phyloP scores from a whole-genome alignment of 2,329 filamentous ascomycete genomes.

The Cercospora zeina region DNA sequence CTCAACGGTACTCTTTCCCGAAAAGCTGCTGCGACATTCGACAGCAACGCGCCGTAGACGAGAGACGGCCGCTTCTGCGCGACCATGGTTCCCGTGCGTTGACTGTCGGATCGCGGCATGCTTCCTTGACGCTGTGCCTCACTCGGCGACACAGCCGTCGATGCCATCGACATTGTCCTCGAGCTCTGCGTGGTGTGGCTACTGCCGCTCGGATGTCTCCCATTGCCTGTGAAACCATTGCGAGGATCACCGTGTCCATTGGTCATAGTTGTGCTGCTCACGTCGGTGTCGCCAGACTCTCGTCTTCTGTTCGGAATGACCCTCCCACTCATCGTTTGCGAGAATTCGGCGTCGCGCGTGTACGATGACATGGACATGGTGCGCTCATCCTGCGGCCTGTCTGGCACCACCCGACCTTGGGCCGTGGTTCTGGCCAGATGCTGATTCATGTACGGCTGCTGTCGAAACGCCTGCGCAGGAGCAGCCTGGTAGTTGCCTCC shows the following conservation, averaged over 20 bases:
- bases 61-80: conserved; percentile 72
- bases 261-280: conserved; percentile 32
- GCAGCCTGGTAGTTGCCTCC: conserved; percentile 58
- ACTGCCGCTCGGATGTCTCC: conserved; percentile 33
- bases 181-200: conserved; percentile 49
- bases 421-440: conserved; percentile 75
- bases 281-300: conserved; percentile 50
- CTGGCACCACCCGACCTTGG: conserved; percentile 86
- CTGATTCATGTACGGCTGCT: conserved; percentile 69
- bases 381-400: conserved; percentile 78
- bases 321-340: conserved; percentile 88
- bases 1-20: conserved; percentile 81
- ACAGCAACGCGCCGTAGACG: conserved; percentile 90
- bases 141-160: conserved; percentile 63
- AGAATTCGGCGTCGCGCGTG: conserved; percentile 71
- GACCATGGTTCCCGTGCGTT: conserved; percentile 49
- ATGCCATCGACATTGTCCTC: conserved; percentile 90
- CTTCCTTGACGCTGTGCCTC: conserved; percentile 33
- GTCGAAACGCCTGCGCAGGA: conserved; percentile 74
- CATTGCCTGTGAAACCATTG: conserved; percentile 29
- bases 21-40: conserved; percentile 90
- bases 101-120: conserved; percentile 43
- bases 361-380: conserved; percentile 95
- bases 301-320: conserved; percentile 77
- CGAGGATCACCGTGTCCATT: conserved; percentile 37